Conservation (phyloP, 2,329 filamentous ascomycete genomes). For the Sarocladium kiliense region DNA sequence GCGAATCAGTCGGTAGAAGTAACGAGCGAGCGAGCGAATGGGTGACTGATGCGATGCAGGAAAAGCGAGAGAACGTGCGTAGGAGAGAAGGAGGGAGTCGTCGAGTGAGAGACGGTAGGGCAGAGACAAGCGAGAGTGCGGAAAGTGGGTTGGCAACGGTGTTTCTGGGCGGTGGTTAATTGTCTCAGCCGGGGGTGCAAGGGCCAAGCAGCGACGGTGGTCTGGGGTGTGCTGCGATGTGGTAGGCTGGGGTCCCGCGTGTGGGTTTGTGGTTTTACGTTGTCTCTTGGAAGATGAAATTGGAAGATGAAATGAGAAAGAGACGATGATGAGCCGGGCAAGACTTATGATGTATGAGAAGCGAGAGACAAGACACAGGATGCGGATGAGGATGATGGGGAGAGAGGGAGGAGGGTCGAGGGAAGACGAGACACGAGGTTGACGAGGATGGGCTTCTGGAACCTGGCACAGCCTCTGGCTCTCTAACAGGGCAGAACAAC, state of each 20-base stretch:
- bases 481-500: not conserved
- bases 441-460: not conserved
- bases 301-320: too few relatives aligned
- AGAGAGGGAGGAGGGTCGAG: not conserved
- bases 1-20: not conserved
- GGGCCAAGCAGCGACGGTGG: not conserved
- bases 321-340: too few relatives aligned
- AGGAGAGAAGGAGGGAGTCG: not conserved
- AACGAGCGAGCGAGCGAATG: not conserved
- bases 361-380: not conserved
- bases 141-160: not conserved
- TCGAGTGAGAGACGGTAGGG: not conserved
- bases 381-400: not conserved
- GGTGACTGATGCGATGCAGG: too few relatives aligned
- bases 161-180: conserved; percentile 2
- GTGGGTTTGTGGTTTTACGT: too few relatives aligned
- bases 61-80: too few relatives aligned
- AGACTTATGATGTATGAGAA: not conserved
- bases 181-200: not conserved
- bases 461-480: not conserved
- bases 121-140: not conserved
- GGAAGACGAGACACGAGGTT: not conserved
- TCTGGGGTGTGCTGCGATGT: not conserved
- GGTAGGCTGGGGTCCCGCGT: too few relatives aligned
- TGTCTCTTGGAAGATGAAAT: too few relatives aligned